Conservation (phyloP, 2,329 filamentous ascomycete species). For the Xylaria sp. region DNA sequence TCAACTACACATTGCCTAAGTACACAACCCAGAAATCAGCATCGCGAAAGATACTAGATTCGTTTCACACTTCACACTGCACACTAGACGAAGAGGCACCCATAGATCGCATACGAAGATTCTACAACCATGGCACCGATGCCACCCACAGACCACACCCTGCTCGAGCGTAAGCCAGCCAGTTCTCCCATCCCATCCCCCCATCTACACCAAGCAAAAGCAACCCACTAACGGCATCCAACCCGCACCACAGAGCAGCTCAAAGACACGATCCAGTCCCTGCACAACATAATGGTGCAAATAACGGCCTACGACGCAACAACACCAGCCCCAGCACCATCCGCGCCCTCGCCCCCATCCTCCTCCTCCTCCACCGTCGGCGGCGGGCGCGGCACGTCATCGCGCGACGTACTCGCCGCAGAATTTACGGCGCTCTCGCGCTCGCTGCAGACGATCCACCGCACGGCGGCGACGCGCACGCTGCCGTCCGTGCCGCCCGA, state of each 20-base stretch:
- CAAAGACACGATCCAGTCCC: slow-evolving; percentile 51
- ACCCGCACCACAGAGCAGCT: slow-evolving; percentile 46
- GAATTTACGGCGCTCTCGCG: slow-evolving; percentile 60
- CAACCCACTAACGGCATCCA: not conserved
- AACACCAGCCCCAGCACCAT: not conserved
- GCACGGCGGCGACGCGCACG: slow-evolving; percentile 54
- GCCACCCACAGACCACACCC: slow-evolving; percentile 30
- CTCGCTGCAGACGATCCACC: slow-evolving; percentile 56
- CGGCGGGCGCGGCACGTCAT: slow-evolving; percentile 48
- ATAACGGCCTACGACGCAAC: slow-evolving; percentile 66
- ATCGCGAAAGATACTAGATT: not conserved
- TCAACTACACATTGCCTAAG: not conserved
- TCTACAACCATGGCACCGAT: slow-evolving; percentile 35
- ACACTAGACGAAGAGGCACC: not conserved
- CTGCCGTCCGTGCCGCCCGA: slow-evolving; percentile 70
- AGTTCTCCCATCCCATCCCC: not conserved
- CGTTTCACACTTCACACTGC: not conserved
- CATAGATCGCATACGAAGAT: not conserved
- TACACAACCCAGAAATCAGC: not conserved
- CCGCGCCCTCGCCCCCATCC: not conserved
- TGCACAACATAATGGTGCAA: slow-evolving; percentile 62
- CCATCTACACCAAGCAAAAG: too few relatives aligned
- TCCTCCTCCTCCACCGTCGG: not conserved
- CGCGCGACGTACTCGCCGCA: slow-evolving; percentile 65
- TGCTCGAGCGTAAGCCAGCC: slow-evolving; percentile 37